Conservation (phyloP, 805 yeast species). For the Cyberlindnera samutprakarnensis region DNA sequence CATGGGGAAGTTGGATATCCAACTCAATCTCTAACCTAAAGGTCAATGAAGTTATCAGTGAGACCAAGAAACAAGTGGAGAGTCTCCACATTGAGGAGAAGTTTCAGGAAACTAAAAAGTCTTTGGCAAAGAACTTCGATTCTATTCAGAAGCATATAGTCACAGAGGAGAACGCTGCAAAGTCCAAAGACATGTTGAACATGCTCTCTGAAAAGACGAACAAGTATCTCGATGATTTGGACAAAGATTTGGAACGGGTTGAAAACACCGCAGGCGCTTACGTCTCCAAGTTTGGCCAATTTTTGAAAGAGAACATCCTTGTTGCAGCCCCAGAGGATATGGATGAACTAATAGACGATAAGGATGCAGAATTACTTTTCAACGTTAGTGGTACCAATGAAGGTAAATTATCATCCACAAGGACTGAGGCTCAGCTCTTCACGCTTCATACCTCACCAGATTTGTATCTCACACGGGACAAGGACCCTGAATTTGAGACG, state of each 20-base stretch:
- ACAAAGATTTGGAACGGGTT: constrained; percentile 62
- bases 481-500: constrained; percentile 27
- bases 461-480: constrained; percentile 19
- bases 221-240: constrained; percentile 61
- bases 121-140: constrained; percentile 8
- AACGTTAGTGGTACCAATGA: constrained; percentile 31
- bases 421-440: constrained; percentile 58
- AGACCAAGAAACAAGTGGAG: constrained; percentile 18
- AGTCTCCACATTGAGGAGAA: constrained; percentile 15
- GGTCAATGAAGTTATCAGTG: constrained; percentile 25
- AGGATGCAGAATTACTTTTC: constrained; percentile 33
- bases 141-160: constrained; percentile 8
- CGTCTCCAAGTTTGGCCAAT: constrained; percentile 49
- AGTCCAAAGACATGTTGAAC: constrained; percentile 10
- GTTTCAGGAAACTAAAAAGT: constrained; percentile 8
- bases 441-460: constrained; percentile 41
- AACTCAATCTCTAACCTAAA: constrained; percentile 30
- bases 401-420: constrained; percentile 29
- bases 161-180: constrained; percentile 12
- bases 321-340: constrained; percentile 18
- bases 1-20: constrained; percentile 26
- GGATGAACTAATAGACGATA: constrained; percentile 23
- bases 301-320: constrained; percentile 35
- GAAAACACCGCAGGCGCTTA: constrained; percentile 64
- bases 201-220: constrained; percentile 37